Evolutionary conservation across 2,329 filamentous ascomycete species (phyloP).

Genomic region (Periconia sp.): DNA sequence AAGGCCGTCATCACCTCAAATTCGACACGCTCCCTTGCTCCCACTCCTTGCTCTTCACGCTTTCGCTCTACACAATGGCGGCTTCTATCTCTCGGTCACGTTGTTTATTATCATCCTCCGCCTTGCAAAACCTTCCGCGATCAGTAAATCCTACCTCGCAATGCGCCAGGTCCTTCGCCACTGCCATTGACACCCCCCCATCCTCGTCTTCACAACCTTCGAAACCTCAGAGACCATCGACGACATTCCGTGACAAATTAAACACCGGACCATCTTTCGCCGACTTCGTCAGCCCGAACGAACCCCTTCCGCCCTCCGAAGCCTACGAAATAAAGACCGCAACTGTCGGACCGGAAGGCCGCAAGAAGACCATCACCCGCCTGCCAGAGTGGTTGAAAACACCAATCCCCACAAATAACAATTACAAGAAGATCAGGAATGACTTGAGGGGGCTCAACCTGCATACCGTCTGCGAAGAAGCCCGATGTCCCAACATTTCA

Average conservation of each 20-base stretch:
- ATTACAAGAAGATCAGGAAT: conserved; percentile 94
- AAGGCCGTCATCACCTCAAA: conserved; percentile 13
- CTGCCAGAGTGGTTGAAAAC: conserved; percentile 96
- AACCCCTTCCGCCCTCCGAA: conserved; percentile 54
- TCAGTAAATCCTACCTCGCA: conserved; percentile 18
- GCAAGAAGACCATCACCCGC: conserved; percentile 71
- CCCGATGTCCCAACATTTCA: conserved; percentile 94
- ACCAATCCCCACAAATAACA: conserved; percentile 82
- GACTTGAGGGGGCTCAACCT: conserved; percentile 88
- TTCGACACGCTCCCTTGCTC: conserved; percentile 6
- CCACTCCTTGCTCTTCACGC: conserved; percentile 1
- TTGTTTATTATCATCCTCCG: conserved; percentile 33
- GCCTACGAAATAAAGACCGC: conserved; percentile 67
- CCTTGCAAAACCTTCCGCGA: conserved; percentile 21
- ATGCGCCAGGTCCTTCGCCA: conserved; percentile 39
- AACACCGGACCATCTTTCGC: conserved; percentile 69
- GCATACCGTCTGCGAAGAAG: conserved; percentile 97
- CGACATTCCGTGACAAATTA: conserved; percentile 66
- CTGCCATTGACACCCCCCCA: conserved; percentile 34
- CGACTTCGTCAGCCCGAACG: conserved; percentile 63
- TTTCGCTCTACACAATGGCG: conserved; percentile 30
- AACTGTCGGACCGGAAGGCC: conserved; percentile 65
- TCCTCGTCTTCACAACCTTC: conserved; percentile 22
- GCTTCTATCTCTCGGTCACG: conserved; percentile 39
- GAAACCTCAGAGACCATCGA: conserved; percentile 51